Conservation (phyloP, 495 filamentous ascomycete species). For the Trichoderma virens region DNA sequence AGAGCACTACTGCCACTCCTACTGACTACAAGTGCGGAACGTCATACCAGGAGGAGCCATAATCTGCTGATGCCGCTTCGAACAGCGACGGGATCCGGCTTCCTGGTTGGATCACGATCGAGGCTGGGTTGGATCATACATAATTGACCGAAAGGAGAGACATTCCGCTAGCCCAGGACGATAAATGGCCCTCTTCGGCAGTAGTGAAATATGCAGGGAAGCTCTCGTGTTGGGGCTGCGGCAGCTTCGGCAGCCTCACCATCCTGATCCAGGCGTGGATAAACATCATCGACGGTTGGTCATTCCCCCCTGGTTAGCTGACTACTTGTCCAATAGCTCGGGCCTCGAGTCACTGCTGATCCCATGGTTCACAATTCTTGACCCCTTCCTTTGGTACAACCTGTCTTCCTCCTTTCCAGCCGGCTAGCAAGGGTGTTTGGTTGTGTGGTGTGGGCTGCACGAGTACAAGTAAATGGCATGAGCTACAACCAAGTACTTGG, state of each 20-base stretch:
- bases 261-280: neutral
- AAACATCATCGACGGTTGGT: neutral
- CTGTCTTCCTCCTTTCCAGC: neutral
- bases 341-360: neutral
- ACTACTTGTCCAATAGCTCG: neutral
- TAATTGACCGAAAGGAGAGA: neutral
- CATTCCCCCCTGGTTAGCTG: neutral
- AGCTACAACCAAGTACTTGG: neutral
- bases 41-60: neutral
- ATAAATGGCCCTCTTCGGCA: neutral
- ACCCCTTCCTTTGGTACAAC: neutral
- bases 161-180: neutral
- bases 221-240: neutral
- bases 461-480: neutral
- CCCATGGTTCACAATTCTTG: neutral
- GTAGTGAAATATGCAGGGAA: conserved; percentile 3
- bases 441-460: neutral
- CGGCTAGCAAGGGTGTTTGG: neutral
- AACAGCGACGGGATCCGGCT: neutral
- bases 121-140: neutral
- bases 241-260: conserved; percentile 6
- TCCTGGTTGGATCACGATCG: conserved; percentile 6
- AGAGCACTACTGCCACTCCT: neutral
- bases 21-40: neutral
- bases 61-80: neutral